These are phyloP conservation scores for Cladorrhinum sp. DNA, from an alignment of 2,329 filamentous ascomycete genomes.

Conservation along the genomic window DNA sequence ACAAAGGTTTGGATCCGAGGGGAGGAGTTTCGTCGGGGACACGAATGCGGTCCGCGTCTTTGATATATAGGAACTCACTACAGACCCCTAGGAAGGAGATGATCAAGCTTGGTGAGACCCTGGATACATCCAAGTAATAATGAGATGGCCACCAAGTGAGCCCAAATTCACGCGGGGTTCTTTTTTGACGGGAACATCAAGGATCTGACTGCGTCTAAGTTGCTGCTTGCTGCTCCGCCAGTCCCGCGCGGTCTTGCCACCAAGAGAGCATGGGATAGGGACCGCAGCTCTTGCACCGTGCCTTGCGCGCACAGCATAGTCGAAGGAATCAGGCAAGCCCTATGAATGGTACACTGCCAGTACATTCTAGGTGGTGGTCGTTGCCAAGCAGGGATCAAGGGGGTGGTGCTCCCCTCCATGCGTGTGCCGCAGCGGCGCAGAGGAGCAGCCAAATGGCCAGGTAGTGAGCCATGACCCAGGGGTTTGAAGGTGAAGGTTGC, in stretches of 20 bases:
- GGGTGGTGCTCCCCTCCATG: not conserved
- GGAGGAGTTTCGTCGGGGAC: not conserved
- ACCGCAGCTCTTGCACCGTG: slow-evolving; percentile 2
- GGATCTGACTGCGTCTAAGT: slow-evolving; percentile 4
- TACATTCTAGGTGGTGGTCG: not conserved
- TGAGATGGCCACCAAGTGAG: not conserved
- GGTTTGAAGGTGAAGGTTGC: not conserved
- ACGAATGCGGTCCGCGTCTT: slow-evolving; percentile 1
- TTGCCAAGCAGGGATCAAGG: slow-evolving; percentile 10
- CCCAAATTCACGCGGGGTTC: slow-evolving; percentile 8
- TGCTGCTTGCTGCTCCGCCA: slow-evolving; percentile 6
- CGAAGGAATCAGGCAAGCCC: not conserved
- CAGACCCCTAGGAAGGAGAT: not conserved
- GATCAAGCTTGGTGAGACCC: not conserved
- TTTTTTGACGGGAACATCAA: slow-evolving; percentile 6
- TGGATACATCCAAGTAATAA: not conserved
- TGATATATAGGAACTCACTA: slow-evolving; percentile 4
- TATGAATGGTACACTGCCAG: not conserved
- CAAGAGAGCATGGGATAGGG: not conserved
- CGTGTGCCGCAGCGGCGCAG: slow-evolving; percentile 11
- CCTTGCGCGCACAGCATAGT: slow-evolving; percentile 4
- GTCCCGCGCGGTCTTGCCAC: slow-evolving; percentile 4
- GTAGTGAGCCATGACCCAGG: not conserved
- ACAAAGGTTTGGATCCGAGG: slow-evolving; percentile 2
- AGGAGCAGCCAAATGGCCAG: slow-evolving; percentile 1